Base-by-base conservation (phyloP, 169 alveolate species). In the Cryptosporidium viatorum region DNA sequence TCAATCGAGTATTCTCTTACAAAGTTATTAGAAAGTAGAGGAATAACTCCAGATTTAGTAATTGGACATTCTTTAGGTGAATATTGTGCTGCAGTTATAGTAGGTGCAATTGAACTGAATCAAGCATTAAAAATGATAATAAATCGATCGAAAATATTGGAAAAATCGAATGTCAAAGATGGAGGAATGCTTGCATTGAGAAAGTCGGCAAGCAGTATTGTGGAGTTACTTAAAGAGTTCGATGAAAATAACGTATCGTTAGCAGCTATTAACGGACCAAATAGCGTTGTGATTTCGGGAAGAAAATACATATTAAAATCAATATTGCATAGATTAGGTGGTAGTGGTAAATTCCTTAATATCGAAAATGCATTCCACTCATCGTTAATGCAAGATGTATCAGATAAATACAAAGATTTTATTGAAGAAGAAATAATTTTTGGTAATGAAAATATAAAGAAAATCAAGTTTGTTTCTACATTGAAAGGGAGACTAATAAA, bases 41-140 rank as follows among this genome's bases (percentile, higher is more conserved):
- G 91, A 8, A 65, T 86, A 8, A n/a, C 4, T 9, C 86, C 85
- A 21, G 68, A 68, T 58, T n/a, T 68, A 31, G 96, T 93, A 33
- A 69, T 93, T 75, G 96, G 96, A 0, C 94, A 91, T 75, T 70
- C 94, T 26, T 55, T 85, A 33, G 96, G 96, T 4, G 96, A 94
- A 70, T 91, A 84, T 62, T 91, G 92, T 26, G 96, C 96, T 6
- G 94, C 94, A 8, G 95, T 92, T 18, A 80, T 73, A 18, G 89
- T 93, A 8, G 95, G 95, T 1, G 92, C 41, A 43, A 21, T 80
- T 33, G 73, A 59, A 10, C 62, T 80, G 29, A 52, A 43, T 9
- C 68, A 65, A 9, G 89, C 89, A 45, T 23, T 65, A 33, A 80
- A 62, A 43, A 26, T 80, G 50, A 31, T 80, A 14, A 43, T 29